Evolutionary conservation across 2,329 filamentous ascomycete genomes (phyloP).

Genomic region (Penicillium brasilianum): DNA sequence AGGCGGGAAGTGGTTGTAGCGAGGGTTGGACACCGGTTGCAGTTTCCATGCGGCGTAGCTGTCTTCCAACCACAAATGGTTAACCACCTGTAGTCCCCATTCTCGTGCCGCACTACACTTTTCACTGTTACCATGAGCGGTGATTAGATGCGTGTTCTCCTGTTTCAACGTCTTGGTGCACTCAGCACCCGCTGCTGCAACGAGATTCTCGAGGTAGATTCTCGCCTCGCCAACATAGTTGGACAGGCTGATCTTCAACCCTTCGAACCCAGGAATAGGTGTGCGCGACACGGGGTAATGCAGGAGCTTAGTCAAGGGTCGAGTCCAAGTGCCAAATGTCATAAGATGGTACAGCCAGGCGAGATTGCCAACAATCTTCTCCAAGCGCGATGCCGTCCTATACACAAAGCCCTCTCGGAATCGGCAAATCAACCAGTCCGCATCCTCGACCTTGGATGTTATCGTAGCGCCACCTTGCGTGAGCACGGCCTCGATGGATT

Average conservation of each 20-base stretch:
- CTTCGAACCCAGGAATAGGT: constrained; percentile 79
- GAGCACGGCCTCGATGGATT: constrained; percentile 74
- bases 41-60: constrained; percentile 88
- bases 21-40: constrained; percentile 71
- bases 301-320: constrained; percentile 77
- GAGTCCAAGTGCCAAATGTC: constrained; percentile 85
- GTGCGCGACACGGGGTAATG: constrained; percentile 84
- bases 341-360: constrained; percentile 95
- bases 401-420: constrained; percentile 85
- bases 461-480: constrained; percentile 71
- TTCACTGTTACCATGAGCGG: constrained; percentile 85
- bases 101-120: constrained; percentile 91
- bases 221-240: constrained; percentile 96
- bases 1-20: constrained; percentile 84
- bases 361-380: constrained; percentile 87
- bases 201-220: constrained; percentile 89
- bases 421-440: constrained; percentile 84
- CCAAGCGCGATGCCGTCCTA: constrained; percentile 71
- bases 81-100: constrained; percentile 88
- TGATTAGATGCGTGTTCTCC: constrained; percentile 95
- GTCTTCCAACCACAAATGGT: constrained; percentile 97
- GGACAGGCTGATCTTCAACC: constrained; percentile 82
- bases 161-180: constrained; percentile 95
- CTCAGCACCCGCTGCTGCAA: constrained; percentile 79
- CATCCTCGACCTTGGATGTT: constrained; percentile 67